Evolutionary conservation across 2,329 filamentous ascomycete genomes (phyloP), one percentile per base, ranked within the genome.

Genomic region (Lasiodiplodia sp.): DNA sequence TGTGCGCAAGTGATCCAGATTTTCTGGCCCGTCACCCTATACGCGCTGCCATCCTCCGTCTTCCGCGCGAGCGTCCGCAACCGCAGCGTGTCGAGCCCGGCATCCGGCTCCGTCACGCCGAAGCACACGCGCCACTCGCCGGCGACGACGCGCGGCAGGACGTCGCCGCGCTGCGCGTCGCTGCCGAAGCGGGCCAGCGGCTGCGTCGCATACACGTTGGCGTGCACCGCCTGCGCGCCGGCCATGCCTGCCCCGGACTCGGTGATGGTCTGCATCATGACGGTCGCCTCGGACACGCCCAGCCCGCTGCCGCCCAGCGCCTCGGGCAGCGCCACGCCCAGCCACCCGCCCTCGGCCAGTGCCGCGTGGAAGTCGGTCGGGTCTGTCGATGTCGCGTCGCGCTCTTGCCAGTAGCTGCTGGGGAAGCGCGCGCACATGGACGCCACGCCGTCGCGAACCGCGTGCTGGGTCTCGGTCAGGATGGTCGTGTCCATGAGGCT

Each of bases 1-100:
- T 96, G 92, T 0, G 93, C 93, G 66, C 89, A 94, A 0, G 92
- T 92, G 67, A 96, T 96, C 93, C 93, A 96, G 67, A 95, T 94
- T 81, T 96, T 96, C 76, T 95, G 92, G 0, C 93, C 92, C 0
- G 87, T 87, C 12, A 96, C 85, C 1, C 81, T 83, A 76, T 94
- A 96, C 4, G 82, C 85, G 16, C 86, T 82, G 0, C 86, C 87
- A 23, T 88, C 86, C 18, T 3, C 31, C 1, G 12, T 25, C 71
- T 85, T 86, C 37, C 78, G 85, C 0, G 92, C 92, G 6, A 81
- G 80, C 0, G 92, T 95, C 49, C 84, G 85, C 3, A 96, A 82
- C 52, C 89, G 87, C 12, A 94, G 82, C 0, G 92, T 96, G 69
- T 96, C 91, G 1, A 96, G 86, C 0, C 93, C 92, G 0, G 91